phyloP scores from a whole-genome alignment of 441 rosid species.

The Lepidium campestre region DNA sequence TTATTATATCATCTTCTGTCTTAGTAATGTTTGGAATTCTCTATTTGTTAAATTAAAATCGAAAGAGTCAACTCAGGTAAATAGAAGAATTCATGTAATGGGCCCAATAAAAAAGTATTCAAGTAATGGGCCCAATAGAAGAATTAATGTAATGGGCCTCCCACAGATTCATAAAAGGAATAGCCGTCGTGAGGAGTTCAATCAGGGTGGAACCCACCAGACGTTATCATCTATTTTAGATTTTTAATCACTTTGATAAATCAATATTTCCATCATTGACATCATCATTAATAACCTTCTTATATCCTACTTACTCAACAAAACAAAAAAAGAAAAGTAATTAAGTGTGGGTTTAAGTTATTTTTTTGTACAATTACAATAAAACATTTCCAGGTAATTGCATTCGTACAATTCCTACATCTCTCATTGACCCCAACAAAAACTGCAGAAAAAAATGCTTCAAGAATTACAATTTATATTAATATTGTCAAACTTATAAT shows the following conservation, averaged over 20 bases:
- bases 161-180: too few relatives aligned
- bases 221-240: background rate
- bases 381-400: background rate
- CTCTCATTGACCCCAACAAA: background rate
- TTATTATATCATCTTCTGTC: too few relatives aligned
- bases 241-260: background rate
- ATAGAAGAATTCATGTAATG: too few relatives aligned
- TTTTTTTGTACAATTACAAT: too few relatives aligned
- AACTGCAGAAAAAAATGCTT: background rate
- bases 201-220: background rate
- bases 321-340: background rate
- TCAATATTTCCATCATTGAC: background rate
- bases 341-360: too few relatives aligned
- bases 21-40: too few relatives aligned
- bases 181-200: background rate
- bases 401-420: background rate
- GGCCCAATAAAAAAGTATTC: too few relatives aligned
- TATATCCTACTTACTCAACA: background rate
- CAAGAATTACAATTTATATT: background rate
- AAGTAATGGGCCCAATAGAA: too few relatives aligned
- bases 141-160: too few relatives aligned
- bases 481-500: background rate
- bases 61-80: too few relatives aligned
- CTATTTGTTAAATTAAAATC: too few relatives aligned
- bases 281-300: background rate